Conservation (phyloP, 2,329 filamentous ascomycete species). For the Penicillium freii region DNA sequence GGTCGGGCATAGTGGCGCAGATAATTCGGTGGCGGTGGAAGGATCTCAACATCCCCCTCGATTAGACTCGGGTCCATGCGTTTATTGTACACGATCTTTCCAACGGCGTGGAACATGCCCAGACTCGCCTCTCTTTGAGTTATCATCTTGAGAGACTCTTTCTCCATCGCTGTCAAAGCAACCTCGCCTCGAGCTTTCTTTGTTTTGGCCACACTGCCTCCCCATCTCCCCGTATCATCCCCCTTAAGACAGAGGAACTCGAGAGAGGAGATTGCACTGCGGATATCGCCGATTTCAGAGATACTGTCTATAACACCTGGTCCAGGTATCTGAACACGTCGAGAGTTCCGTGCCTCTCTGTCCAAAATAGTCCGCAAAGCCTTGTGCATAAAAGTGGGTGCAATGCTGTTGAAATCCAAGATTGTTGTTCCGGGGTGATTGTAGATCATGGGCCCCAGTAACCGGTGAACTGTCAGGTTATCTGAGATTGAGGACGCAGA, state of each 20-base stretch:
- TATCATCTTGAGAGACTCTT: constrained; percentile 74
- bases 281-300: constrained; percentile 84
- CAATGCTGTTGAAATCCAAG: constrained; percentile 92
- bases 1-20: constrained; percentile 58
- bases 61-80: constrained; percentile 56
- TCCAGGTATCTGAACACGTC: constrained; percentile 71
- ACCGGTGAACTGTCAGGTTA: constrained; percentile 86
- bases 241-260: constrained; percentile 88
- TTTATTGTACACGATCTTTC: constrained; percentile 96
- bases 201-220: constrained; percentile 68
- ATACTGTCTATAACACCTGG: constrained; percentile 74
- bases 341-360: constrained; percentile 80
- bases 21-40: constrained; percentile 60
- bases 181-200: constrained; percentile 56
- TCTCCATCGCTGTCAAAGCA: constrained; percentile 69
- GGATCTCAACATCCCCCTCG: constrained; percentile 39
- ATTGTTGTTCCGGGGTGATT: constrained; percentile 74
- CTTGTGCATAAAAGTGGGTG: constrained; percentile 79
- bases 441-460: constrained; percentile 82
- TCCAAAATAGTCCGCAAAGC: constrained; percentile 77
- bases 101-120: constrained; percentile 93
- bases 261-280: constrained; percentile 85
- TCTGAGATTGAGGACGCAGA: constrained; percentile 82
- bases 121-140: constrained; percentile 85
- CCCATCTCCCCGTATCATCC: constrained; percentile 71